Conservation (phyloP, 306 rosid genomes). For the Lathyrus aphaca region DNA sequence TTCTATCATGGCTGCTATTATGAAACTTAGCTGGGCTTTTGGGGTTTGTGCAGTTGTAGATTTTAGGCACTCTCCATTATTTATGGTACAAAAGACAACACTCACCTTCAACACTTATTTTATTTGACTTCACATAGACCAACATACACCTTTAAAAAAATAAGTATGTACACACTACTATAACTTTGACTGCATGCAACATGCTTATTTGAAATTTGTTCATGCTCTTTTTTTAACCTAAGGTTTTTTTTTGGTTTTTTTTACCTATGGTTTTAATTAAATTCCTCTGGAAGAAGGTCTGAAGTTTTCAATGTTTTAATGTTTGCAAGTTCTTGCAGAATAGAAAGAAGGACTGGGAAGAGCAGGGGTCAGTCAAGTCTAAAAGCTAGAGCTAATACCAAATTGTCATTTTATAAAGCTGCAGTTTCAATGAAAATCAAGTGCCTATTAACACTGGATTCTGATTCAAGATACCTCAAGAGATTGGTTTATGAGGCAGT, state of each 20-base stretch:
- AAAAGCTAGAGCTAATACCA: slow-evolving; percentile 84
- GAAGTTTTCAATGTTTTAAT: slow-evolving; percentile 37
- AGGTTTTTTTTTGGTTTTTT: no score
- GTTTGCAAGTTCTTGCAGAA: slow-evolving; percentile 60
- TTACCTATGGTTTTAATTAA: no score
- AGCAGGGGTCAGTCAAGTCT: slow-evolving; percentile 79
- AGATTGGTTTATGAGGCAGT: slow-evolving; percentile 86
- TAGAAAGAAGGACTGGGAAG: slow-evolving; percentile 92
- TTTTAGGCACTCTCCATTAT: slow-evolving; percentile 34
- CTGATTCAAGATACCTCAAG: slow-evolving; percentile 74
- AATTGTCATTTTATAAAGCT: slow-evolving; percentile 77
- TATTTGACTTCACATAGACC: no score
- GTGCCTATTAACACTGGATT: slow-evolving; percentile 67
- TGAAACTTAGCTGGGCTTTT: no score
- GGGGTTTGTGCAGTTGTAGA: slow-evolving; percentile 48
- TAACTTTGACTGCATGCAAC: no score
- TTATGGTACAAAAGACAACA: slow-evolving; percentile 43
- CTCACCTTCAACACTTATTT: slow-evolving; percentile 22
- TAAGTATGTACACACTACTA: no score
- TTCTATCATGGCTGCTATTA: neutral
- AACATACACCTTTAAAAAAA: no score
- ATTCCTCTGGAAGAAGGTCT: no score
- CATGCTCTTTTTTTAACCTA: no score
- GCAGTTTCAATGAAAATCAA: slow-evolving; percentile 68
- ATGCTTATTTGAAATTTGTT: no score